Percentiles rank a stretch among this genome's conserved stretches.
Evolutionary conservation across 352 stramenopile genomes (phyloP).

Genomic region (Elongisporangium anandrum): DNA sequence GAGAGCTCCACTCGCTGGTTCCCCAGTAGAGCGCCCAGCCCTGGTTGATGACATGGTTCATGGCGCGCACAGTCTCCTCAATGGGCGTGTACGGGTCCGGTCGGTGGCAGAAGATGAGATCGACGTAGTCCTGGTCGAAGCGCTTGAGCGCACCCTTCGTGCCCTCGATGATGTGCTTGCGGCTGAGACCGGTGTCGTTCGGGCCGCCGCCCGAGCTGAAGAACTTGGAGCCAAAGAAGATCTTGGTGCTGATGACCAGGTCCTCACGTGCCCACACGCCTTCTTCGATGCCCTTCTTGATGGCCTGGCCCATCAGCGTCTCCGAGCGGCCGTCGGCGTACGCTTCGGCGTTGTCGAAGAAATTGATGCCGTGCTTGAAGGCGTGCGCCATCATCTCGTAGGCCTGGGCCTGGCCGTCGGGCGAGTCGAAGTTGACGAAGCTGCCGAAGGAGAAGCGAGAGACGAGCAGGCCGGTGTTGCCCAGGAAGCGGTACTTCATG

Average conservation of each 20-base stretch:
- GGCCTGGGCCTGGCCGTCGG: constrained; percentile 3
- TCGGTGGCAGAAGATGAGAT: constrained; percentile 33
- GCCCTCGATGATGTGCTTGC: constrained; percentile 60
- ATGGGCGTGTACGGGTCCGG: constrained; percentile 27
- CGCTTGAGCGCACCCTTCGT: constrained; percentile 30
- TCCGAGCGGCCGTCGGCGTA: constrained; percentile 32
- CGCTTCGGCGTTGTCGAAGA: constrained; percentile 41
- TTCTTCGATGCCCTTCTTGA: constrained; percentile 32
- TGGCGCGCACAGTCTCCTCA: constrained; percentile 41
- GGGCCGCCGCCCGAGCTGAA: constrained; percentile 11
- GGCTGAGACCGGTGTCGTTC: constrained; percentile 33
- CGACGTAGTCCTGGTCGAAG: constrained; percentile 29
- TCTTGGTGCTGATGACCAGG: constrained; percentile 49
- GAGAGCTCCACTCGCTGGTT: constrained; percentile 40
- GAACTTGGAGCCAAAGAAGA: constrained; percentile 30
- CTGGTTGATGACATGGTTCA: constrained; percentile 37
- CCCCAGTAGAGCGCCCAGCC: constrained; percentile 51
- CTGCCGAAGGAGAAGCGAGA: constrained; percentile 33
- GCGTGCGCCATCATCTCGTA: constrained; percentile 25
- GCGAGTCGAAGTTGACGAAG: constrained; percentile 28
- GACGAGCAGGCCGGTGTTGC: constrained; percentile 31
- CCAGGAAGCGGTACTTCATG: constrained; percentile 39
- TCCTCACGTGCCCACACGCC: constrained; percentile 32
- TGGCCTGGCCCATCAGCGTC: constrained; percentile 34
- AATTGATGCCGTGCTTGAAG: constrained; percentile 42